Evolutionary conservation across 208 protist species (phyloP), one percentile per base, ranked within the genome.

Genomic region (Trypanosoma melophagium): DNA sequence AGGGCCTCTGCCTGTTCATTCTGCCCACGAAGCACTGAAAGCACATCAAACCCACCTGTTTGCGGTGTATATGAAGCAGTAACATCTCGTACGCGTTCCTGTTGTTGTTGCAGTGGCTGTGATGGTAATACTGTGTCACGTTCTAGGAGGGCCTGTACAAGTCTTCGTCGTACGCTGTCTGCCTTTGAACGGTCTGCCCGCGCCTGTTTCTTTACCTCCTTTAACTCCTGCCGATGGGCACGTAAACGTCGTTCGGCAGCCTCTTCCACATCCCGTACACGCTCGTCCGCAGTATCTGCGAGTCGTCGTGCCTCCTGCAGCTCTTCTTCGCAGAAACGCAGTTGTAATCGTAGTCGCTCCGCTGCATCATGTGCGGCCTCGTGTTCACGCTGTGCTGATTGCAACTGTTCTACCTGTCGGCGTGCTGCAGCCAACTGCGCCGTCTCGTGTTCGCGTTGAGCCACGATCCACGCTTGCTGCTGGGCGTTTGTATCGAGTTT

Each of bases 1-100:
- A 94, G 63, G 10, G 71, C 69, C 59, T 71, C 83, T 24, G 89
- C 85, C 55, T 92, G 76, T 45, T 89, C 81, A 17, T 60, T 92
- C 59, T 94, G 89, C 22, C 60, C 66, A 12, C 71, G 65, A 42
- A 94, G 62, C 53, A 92, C 62, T 16, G 59, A 41, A 35, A 94
- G 77, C n/a, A 94, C 83, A 54, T 92, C 86, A 31, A 71, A 59
- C 16, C 62, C 70, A 35, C 28, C 28, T 35, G 28, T 35, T 35
- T 35, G 28, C 1, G 1, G 28, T 35, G 28, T 35, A 35, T 35
- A 35, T 28, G 47, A 50, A 53, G 24, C 61, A 22, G 24, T n/a
- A 47, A 3, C 24, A 22, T 63, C 55, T 22, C 22, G 28, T 24
- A 9, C 8, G 35, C 3, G 41, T 49, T 28, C 40, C 64, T 45